Conservation (phyloP, 2,329 filamentous ascomycete genomes). For the Trichothecium sympodiale region DNA sequence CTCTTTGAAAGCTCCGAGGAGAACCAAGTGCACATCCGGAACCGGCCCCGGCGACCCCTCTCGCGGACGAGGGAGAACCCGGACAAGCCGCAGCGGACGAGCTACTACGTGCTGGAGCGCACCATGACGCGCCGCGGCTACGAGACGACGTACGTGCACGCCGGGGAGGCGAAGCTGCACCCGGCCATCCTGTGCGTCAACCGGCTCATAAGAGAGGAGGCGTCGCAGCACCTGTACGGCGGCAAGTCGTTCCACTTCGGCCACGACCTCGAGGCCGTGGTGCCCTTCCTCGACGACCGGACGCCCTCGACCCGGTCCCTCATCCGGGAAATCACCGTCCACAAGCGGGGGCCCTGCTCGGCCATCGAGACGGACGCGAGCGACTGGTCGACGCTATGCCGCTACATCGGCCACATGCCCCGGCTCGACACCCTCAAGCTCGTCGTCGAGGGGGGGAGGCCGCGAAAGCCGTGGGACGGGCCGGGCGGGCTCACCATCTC, state of each 20-base stretch:
- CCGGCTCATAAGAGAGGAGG: constrained; percentile 40
- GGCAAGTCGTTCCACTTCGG: constrained; percentile 48
- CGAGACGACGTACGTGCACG: constrained; percentile 40
- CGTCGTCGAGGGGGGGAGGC: constrained; percentile 43
- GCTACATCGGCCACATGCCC: constrained; percentile 27
- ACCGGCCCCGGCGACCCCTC: constrained; percentile 13
- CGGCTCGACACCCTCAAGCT: constrained; percentile 33
- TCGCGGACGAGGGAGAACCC: no score
- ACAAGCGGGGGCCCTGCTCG: constrained; percentile 35
- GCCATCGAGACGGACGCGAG: constrained; percentile 22
- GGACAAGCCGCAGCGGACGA: constrained; percentile 17
- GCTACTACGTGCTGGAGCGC: constrained; percentile 29
- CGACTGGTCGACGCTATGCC: constrained; percentile 43
- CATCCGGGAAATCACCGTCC: constrained; percentile 38
- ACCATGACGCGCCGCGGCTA: constrained; percentile 27
- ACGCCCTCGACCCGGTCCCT: constrained; percentile 33
- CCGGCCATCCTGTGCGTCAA: constrained; percentile 33
- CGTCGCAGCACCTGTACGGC: constrained; percentile 43
- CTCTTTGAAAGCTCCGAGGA: constrained; percentile 30
- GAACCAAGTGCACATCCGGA: constrained; percentile 27
- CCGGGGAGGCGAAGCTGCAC: constrained; percentile 20
- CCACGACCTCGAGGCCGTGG: constrained; percentile 46
- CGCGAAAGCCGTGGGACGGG: constrained; percentile 36
- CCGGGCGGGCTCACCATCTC: constrained; percentile 30
- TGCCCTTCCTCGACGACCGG: constrained; percentile 48